Base-by-base conservation (phyloP, 805 yeast genomes). In the Wickerhamomyces bovis region DNA sequence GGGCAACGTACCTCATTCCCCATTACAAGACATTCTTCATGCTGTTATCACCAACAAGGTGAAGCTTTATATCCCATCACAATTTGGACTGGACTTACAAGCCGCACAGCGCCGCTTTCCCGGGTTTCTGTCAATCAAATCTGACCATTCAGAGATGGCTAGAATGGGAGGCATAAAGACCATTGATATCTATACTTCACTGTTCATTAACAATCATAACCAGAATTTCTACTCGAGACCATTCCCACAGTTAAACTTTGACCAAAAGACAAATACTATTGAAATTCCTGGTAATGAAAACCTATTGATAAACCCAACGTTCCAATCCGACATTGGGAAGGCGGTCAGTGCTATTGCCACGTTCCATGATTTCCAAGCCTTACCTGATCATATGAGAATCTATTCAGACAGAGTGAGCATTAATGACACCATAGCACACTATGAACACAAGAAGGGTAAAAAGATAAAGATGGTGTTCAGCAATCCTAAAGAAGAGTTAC, bases 21-120 rank as follows among this genome's bases (percentile, higher is more conserved):
- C 73, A 8, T 58, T 55, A 18, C 70, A 63, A 25, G 62, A 53
- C 1, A 51, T 63, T n/a, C 48, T 72, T 28, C 75, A 73, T 41
- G 70, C 74, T 7, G 72, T 72, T 4, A 58, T 58, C 6, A 61
- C 54, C 22, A 68, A 66, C 44, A 72, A 73, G 51, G 77, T 79
- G 42, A 72, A 73, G 56, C 56, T 77, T 26, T 80, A 69, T 64
- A 71, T 79, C 52, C 83, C 84, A 21, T 73, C 82, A 3, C 84
- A 79, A 54, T 81, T 75, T 53, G 88, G 86, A 31, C 54, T 68
- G 18, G 79, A 77, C 44, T 44, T 70, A 19, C 57, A 51, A 2
- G 63, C 56, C 8, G 58, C 60, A 20, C 54, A 54, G 6, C 47
- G 53, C 21, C 33, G 44, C 21, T 57, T 68, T 20, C 73, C 77